A percentile compares a stretch with the other conserved stretches of the same genome.
Evolutionary conservation across 2,329 filamentous ascomycete genomes (phyloP).

Genomic region (Colletotrichum euphorbiae): DNA sequence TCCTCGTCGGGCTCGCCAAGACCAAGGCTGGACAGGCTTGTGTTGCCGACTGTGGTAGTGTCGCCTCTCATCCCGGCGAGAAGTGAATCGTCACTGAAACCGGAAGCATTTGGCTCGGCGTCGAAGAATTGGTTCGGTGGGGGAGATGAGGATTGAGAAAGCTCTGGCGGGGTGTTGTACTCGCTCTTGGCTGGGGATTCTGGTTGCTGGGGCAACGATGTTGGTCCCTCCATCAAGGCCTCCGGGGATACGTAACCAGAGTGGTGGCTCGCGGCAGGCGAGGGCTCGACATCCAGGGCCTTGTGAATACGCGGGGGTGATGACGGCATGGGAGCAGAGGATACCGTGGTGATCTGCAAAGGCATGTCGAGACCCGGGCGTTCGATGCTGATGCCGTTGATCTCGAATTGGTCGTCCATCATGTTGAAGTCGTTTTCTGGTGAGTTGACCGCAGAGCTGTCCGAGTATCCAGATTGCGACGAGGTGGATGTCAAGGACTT

Average conservation of each 20-base stretch:
- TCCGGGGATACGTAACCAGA: slow-evolving; percentile 61
- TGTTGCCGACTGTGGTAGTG: slow-evolving; percentile 18
- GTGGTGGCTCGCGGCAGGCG: slow-evolving; percentile 57
- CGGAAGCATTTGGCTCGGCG: slow-evolving; percentile 52
- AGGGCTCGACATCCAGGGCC: slow-evolving; percentile 50
- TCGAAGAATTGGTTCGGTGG: slow-evolving; percentile 62
- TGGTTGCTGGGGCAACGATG: slow-evolving; percentile 49
- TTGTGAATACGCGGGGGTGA: slow-evolving; percentile 47
- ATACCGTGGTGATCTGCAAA: slow-evolving; percentile 51
- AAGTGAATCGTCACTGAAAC: slow-evolving; percentile 46
- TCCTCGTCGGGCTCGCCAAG: slow-evolving; percentile 58
- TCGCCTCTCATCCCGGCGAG: slow-evolving; percentile 45
- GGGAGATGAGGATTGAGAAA: slow-evolving; percentile 71
- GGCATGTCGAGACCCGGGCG: slow-evolving; percentile 40
- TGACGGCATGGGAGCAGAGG: slow-evolving; percentile 57
- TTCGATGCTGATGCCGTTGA: slow-evolving; percentile 53
- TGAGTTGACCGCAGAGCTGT: slow-evolving; percentile 66
- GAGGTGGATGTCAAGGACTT: slow-evolving; percentile 60
- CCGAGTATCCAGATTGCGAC: slow-evolving; percentile 68
- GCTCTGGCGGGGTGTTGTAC: slow-evolving; percentile 69
- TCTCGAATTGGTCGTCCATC: slow-evolving; percentile 52
- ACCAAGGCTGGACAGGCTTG: slow-evolving; percentile 41
- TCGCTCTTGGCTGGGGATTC: slow-evolving; percentile 65
- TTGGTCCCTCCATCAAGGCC: slow-evolving; percentile 53
- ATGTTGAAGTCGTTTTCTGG: slow-evolving; percentile 61